Conservation (phyloP, 2,329 filamentous ascomycete species). For the Amylocarpus encephaloides region DNA sequence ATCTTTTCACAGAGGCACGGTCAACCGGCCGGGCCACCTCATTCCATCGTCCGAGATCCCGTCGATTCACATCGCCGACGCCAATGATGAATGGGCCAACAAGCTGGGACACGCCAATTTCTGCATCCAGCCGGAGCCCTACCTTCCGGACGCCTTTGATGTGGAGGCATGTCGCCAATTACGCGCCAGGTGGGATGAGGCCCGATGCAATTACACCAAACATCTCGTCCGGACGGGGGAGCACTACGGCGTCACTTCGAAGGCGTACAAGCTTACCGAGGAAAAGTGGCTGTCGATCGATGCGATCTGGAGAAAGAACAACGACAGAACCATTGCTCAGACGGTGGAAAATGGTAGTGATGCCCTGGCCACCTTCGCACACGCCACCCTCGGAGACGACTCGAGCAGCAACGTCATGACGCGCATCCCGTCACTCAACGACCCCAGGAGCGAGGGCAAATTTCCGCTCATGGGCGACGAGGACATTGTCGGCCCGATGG, state of each 20-base stretch:
- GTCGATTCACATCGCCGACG: slow-evolving; percentile 60
- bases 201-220: slow-evolving; percentile 80
- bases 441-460: slow-evolving; percentile 65
- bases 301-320: slow-evolving; percentile 61
- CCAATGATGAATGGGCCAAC: slow-evolving; percentile 75
- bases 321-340: slow-evolving; percentile 57
- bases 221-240: slow-evolving; percentile 83
- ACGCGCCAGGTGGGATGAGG: slow-evolving; percentile 73
- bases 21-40: slow-evolving; percentile 38
- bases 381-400: slow-evolving; percentile 40
- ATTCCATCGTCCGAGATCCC: slow-evolving; percentile 52
- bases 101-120: slow-evolving; percentile 91
- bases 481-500: slow-evolving; percentile 91
- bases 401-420: slow-evolving; percentile 43
- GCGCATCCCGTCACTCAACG: slow-evolving; percentile 62
- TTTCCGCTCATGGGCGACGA: slow-evolving; percentile 84
- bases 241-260: slow-evolving; percentile 85
- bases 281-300: slow-evolving; percentile 85
- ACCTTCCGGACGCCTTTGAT: slow-evolving; percentile 58
- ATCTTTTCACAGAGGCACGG: slow-evolving; percentile 54
- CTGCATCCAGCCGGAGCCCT: slow-evolving; percentile 76
- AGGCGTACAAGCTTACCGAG: slow-evolving; percentile 78
- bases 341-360: slow-evolving; percentile 38
- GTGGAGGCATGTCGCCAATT: slow-evolving; percentile 52
- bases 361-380: slow-evolving; percentile 38